phyloP scores from a whole-genome alignment of 305 asterid species.

The Solanum hybrid region DNA sequence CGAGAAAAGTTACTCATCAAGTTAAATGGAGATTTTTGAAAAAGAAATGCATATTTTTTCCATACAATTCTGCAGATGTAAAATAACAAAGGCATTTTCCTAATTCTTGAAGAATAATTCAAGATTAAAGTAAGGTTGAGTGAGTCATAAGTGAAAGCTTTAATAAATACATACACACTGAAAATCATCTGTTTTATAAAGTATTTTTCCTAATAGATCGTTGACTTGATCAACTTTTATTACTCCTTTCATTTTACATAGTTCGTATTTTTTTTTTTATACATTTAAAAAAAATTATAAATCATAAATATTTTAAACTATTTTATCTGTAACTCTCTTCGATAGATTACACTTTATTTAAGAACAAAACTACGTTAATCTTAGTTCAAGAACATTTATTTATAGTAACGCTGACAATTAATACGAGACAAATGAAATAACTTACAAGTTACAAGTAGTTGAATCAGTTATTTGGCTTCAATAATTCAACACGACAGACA shows the following conservation, averaged over 20 bases:
- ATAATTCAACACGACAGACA: neutral
- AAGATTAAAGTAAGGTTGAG: neutral
- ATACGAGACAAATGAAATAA: neutral
- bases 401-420: too few species aligned
- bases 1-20: neutral
- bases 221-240: neutral
- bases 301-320: neutral
- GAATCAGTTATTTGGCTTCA: neutral
- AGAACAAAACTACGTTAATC: neutral
- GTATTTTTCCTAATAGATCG: too few species aligned
- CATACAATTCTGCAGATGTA: neutral
- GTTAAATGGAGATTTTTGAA: neutral
- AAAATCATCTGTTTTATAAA: too few species aligned
- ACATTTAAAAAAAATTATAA: neutral
- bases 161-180: neutral
- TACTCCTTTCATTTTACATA: neutral
- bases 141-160: neutral
- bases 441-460: too few species aligned
- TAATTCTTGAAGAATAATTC: neutral
- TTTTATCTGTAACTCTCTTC: too few species aligned
- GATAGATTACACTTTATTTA: too few species aligned
- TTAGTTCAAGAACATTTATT: accelerated
- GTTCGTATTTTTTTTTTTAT: neutral
- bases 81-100: neutral
- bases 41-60: too few species aligned